Evolutionary conservation across 805 yeast genomes (phyloP), one percentile per base, ranked within the genome.

Genomic region (Metschnikowia arizonensis): DNA sequence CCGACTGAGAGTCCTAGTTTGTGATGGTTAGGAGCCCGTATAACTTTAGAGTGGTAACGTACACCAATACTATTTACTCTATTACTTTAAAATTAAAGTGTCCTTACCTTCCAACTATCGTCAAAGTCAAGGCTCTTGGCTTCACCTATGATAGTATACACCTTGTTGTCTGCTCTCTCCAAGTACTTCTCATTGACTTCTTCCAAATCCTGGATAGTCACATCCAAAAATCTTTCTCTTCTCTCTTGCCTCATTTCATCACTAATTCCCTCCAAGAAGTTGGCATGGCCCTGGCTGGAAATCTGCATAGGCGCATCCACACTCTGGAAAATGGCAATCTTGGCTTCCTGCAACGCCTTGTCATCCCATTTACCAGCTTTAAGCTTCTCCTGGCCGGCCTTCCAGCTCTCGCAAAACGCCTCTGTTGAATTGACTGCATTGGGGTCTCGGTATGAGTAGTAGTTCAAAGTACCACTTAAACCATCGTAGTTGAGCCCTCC

Each of bases 361-460:
- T 72, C 74, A 10, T 74, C 70, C 85, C 88, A 83, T 6, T 62
- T 56, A 14, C 60, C 62, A 4, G 66, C 64, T 15, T 71, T 47
- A 1, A 69, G 65, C 14, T 44, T 34, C n/a, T 36, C 31, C 62
- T 76, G 75, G 8, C 65, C 60, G 1, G 81, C 82, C 2, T 82
- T 71, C 8, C 44, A 33, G 14, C 50, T 48, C 4, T 71, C 64
- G 21, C 65, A 61, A 60, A 87, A 86, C 1, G 85, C 77, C 2
- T 70, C 64, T 9, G 87, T 62, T 2, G 97, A 84, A 51, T 80
- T 78, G 31, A 75, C 60, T 1, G 97, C 88, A 52, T 87, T 83
- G 14, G 99, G 99, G 63, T 93, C 99, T 55, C 99, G 77, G 69
- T 91, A 93, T 0, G 98, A 89, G 66, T 85, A 93, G 66, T 76